These are phyloP conservation scores for Penicillium corylophilum DNA, from an alignment of 2,329 filamentous ascomycete genomes.

Conservation along the genomic window DNA sequence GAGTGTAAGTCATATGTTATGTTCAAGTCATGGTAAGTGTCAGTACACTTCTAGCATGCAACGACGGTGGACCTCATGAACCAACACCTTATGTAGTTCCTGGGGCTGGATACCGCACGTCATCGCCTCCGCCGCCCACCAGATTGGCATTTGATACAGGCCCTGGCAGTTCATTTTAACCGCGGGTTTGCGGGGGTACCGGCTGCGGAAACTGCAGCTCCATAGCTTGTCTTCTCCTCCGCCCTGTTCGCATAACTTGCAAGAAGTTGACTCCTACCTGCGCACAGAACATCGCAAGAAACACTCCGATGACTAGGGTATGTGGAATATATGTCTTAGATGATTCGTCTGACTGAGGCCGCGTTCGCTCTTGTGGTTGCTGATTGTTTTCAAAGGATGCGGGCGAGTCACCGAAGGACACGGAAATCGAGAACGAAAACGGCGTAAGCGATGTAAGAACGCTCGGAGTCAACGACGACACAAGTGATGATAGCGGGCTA, in stretches of 20 bases:
- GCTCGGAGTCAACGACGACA: constrained; percentile 24
- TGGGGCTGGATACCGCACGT: background rate
- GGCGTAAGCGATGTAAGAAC: constrained; percentile 35
- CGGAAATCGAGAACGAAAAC: constrained; percentile 37
- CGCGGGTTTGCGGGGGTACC: constrained; percentile 14
- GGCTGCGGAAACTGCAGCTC: constrained; percentile 26
- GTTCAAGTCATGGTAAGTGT: background rate
- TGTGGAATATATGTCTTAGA: constrained; percentile 31
- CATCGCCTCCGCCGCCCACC: background rate
- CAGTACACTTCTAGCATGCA: background rate
- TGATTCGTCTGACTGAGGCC: background rate
- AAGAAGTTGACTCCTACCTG: constrained; percentile 31
- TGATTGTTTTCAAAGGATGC: constrained; percentile 4
- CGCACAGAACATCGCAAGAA: constrained; percentile 31
- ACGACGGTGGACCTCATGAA: background rate
- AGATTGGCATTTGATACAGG: background rate
- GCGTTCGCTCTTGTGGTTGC: constrained; percentile 1
- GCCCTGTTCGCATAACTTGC: constrained; percentile 26
- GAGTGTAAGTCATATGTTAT: background rate
- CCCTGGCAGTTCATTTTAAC: constrained; percentile 1
- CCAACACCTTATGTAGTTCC: background rate
- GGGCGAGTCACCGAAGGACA: constrained; percentile 31
- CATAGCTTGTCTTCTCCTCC: constrained; percentile 21
- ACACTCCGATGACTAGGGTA: constrained; percentile 33
- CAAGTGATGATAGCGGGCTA: constrained; percentile 21